These are phyloP conservation scores for Rhynchosporium agropyri DNA, from an alignment of 2,329 filamentous ascomycete genomes.

Conservation along the genomic window DNA sequence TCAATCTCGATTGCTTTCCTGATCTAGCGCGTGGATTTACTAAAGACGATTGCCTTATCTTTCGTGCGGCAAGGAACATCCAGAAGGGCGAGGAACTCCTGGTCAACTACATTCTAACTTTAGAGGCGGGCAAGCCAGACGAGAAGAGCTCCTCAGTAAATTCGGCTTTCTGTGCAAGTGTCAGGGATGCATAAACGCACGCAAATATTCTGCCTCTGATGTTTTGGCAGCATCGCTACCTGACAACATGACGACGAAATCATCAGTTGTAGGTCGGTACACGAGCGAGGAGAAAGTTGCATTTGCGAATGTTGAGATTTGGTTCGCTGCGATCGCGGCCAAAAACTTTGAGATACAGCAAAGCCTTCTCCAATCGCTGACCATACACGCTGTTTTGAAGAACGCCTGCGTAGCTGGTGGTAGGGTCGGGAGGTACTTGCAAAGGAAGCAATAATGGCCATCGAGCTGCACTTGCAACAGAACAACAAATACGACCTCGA, in stretches of 20 bases:
- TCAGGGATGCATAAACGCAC: background rate
- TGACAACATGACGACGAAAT: background rate
- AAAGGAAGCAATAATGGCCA: background rate
- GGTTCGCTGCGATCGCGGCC: background rate
- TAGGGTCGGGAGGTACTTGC: background rate
- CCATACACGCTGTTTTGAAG: background rate
- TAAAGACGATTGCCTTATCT: background rate
- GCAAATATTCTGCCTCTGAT: background rate
- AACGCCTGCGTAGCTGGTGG: background rate
- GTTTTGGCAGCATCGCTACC: background rate
- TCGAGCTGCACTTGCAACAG: background rate
- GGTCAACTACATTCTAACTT: slow-evolving; percentile 1
- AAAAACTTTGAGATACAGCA: background rate
- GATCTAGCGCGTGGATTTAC: slow-evolving; percentile 13
- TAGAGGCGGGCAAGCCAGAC: background rate
- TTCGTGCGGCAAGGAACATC: slow-evolving; percentile 11
- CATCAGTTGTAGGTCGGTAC: background rate
- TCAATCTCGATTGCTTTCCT: slow-evolving; percentile 21
- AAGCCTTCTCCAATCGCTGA: background rate
- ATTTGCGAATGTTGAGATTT: background rate
- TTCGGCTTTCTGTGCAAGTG: slow-evolving; percentile 1
- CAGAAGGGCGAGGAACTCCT: slow-evolving; percentile 18
- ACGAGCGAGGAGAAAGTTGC: background rate
- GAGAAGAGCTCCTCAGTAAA: background rate
- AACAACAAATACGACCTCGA: slow-evolving; percentile 6